phyloP scores from a whole-genome alignment of 2,329 filamentous ascomycete genomes.

The Talaromyces sp. region DNA sequence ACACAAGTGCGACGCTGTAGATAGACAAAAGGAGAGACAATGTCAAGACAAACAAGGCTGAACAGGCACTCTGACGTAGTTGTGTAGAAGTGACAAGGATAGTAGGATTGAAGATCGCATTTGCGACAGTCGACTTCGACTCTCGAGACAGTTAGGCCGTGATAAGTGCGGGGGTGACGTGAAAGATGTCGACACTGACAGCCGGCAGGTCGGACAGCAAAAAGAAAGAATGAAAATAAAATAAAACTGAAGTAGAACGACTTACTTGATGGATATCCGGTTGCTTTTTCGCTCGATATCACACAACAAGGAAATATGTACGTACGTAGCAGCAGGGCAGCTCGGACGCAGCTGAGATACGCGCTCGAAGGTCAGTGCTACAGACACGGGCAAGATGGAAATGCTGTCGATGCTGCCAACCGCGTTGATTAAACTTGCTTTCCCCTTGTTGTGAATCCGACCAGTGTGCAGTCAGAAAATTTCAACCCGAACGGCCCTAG shows the following conservation, averaged over 20 bases:
- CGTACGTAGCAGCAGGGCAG: background rate
- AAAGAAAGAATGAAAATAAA: background rate
- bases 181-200: background rate
- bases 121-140: no score
- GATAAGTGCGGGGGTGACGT: background rate
- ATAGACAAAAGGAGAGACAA: background rate
- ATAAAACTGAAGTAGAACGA: background rate
- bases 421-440: background rate
- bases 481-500: background rate
- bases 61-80: background rate
- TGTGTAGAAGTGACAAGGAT: background rate
- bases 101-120: background rate
- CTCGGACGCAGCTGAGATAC: constrained; percentile 8
- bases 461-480: background rate
- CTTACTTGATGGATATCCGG: background rate
- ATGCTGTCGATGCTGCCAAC: constrained; percentile 6
- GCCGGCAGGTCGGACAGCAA: background rate
- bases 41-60: background rate
- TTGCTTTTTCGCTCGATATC: background rate
- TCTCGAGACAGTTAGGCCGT: background rate
- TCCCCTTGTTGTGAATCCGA: background rate
- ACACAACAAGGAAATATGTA: background rate
- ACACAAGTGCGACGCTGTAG: background rate
- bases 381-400: background rate
- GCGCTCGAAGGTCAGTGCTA: constrained; percentile 6